phyloP scores from a whole-genome alignment of 805 yeast species.

The Wickerhamiella sergipiensis region DNA sequence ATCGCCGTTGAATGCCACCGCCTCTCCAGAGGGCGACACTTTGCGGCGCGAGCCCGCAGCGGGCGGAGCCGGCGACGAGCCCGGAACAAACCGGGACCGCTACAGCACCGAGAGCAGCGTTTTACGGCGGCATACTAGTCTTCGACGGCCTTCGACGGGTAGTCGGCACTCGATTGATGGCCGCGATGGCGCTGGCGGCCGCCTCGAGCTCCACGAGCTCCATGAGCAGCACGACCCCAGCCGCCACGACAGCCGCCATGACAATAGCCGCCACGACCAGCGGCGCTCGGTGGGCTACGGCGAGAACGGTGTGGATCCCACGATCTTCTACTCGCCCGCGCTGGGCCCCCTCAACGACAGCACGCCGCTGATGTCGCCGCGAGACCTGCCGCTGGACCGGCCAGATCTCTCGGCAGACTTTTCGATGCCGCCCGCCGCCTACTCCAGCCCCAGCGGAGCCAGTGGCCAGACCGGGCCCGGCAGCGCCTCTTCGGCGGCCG shows the following conservation, averaged over 20 bases:
- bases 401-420: not conserved
- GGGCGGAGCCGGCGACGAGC: not conserved
- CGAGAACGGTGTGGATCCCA: constrained; percentile 1
- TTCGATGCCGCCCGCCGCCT: constrained; percentile 2
- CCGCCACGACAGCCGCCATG: too few species aligned
- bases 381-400: not conserved
- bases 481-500: too few species aligned
- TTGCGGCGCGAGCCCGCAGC: not conserved
- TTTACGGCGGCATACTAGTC: not conserved
- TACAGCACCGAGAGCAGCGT: not conserved
- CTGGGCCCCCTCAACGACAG: not conserved
- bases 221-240: not conserved
- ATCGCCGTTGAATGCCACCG: not conserved
- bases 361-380: constrained; percentile 1
- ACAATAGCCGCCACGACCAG: not conserved
- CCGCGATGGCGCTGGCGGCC: not conserved
- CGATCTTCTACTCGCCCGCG: constrained; percentile 1
- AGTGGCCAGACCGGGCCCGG: too few species aligned
- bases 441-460: not conserved
- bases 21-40: not conserved
- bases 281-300: not conserved
- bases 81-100: not conserved
- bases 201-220: not conserved
- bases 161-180: not conserved
- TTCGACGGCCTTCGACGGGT: not conserved